phyloP scores from a whole-genome alignment of 2,329 filamentous ascomycete genomes.

The Elsinoe australis region DNA sequence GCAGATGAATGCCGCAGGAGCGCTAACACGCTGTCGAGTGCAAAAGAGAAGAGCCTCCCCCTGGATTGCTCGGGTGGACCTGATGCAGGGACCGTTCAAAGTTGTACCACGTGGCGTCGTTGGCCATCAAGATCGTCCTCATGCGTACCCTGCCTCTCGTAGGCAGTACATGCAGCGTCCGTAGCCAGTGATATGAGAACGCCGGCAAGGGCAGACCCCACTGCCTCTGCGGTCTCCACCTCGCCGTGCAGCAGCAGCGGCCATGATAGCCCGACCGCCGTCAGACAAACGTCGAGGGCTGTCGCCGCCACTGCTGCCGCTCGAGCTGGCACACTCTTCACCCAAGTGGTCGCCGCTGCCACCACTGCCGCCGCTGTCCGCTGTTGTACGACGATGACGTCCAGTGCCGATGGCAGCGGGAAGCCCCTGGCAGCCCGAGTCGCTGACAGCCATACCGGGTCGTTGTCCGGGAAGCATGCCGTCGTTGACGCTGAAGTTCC shows the following conservation, averaged over 20 bases:
- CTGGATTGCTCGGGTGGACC: too few relatives aligned
- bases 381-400: constrained; percentile 25
- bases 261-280: not conserved
- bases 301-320: constrained; percentile 13
- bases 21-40: too few relatives aligned
- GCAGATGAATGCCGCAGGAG: too few relatives aligned
- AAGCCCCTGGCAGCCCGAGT: constrained; percentile 48
- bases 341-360: not conserved
- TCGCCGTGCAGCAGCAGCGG: not conserved
- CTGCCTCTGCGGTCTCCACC: constrained; percentile 6
- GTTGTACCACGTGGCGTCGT: not conserved
- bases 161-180: constrained; percentile 14
- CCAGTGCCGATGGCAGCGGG: constrained; percentile 59
- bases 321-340: not conserved
- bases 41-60: not conserved
- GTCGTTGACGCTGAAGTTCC: constrained; percentile 94
- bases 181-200: constrained; percentile 1
- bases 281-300: constrained; percentile 3
- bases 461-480: constrained; percentile 65
- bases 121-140: not conserved
- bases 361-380: not conserved
- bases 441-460: constrained; percentile 40
- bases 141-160: constrained; percentile 11
- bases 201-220: constrained; percentile 10
- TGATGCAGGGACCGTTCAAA: too few relatives aligned